A percentile compares a stretch with the other conserved stretches of the same genome.
These are phyloP conservation scores for Aegilops sharonensis DNA, from an alignment of 176 grass and related monocot species.

Conservation along the genomic window DNA sequence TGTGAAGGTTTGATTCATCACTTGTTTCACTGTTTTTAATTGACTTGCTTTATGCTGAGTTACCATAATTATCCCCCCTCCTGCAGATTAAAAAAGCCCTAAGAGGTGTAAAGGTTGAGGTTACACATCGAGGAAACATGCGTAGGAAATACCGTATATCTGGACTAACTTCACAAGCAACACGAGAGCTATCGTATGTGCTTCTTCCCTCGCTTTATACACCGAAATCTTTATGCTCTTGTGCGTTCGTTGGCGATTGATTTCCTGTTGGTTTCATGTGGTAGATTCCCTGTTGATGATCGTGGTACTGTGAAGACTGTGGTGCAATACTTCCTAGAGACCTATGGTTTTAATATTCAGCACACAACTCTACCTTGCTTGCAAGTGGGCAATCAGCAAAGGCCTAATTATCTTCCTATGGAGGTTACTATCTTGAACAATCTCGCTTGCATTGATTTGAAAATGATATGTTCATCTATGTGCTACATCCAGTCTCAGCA, in stretches of 20 bases:
- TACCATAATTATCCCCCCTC: conserved; percentile 20
- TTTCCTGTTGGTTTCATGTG: conserved; percentile 1
- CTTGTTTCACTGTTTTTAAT: neutral
- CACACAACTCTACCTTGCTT: conserved; percentile 90
- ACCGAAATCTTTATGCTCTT: neutral
- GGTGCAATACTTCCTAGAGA: conserved; percentile 91
- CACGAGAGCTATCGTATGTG: conserved; percentile 79
- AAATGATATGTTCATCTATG: neutral
- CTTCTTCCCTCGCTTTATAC: conserved; percentile 13
- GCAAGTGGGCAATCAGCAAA: conserved; percentile 95
- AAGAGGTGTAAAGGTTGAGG: conserved; percentile 89
- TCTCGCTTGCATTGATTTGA: neutral
- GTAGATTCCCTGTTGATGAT: conserved; percentile 82
- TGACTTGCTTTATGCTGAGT: neutral
- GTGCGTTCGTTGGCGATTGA: neutral
- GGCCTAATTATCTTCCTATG: conserved; percentile 93
- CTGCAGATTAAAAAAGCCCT: conserved; percentile 84
- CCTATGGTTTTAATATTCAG: conserved; percentile 84
- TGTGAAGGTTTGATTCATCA: conserved; percentile 63
- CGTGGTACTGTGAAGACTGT: conserved; percentile 90
- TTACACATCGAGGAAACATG: conserved; percentile 93
- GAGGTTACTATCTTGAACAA: conserved; percentile 44
- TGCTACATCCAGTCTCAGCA: conserved; percentile 5
- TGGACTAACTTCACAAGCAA: conserved; percentile 89
- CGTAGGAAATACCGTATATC: conserved; percentile 91